Evolutionary conservation across 148 eudicot species (phyloP), one percentile per base, ranked within the genome.

Genomic region (Persicaria tinctoria): DNA sequence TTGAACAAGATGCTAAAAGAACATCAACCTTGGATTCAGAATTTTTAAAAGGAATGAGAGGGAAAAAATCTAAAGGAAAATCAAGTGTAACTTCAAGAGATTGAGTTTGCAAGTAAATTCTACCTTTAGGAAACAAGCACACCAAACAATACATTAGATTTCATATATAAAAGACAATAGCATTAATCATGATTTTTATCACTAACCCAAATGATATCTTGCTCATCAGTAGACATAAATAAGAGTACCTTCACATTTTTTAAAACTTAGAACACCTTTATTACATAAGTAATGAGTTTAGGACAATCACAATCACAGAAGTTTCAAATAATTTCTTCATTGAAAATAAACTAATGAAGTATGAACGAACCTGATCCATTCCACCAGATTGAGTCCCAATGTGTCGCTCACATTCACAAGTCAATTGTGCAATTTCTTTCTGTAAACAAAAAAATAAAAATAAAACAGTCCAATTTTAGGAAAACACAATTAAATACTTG

Each of bases 351-450:
- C 41, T 23, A 6, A 18, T 17, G 32, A 60, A 13, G 68, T 23
- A 60, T 9, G 1, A 60, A 72, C 68, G 80, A 77, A 91, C 97
- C 96, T 92, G 97, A 77, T 92, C 97, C 97, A 92, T 92, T 76
- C 99, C 99, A 81, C 99, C 99, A 84, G 97, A 92, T 51, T 95
- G 99, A 13, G 97, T 95, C 18, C 99, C 99, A 51, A 95, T 92
- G 80, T 92, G 97, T 20, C 93, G 81, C 80, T 92, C 99, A 72
- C 99, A 92, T 73, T 84, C 97, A 75, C 99, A 95, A 20, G 99
- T 90, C 76, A 95, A 92, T 73, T 95, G 97, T 41, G 99, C 99
- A 78, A 95, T 80, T 83, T 90, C 96, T 89, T 92, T 95, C 98
- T 94, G 96, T 68, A 78, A 74, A 55, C 41, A 11, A 59, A 59